Conservation (phyloP, 2,329 filamentous ascomycete genomes). For the Stromatinia cepivora region DNA sequence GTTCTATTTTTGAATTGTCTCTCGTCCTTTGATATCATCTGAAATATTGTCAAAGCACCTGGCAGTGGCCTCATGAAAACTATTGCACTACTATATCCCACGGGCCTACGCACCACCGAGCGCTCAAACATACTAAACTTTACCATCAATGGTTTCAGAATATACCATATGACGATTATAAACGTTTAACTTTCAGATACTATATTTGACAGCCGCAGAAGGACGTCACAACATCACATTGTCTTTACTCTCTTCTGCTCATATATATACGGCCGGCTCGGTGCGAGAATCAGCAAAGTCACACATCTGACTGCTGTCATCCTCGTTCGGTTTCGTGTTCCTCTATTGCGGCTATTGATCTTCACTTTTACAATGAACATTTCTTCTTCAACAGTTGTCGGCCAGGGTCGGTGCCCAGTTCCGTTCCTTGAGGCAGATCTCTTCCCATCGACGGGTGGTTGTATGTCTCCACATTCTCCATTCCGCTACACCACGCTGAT, state of each 20-base stretch:
- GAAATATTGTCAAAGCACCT: slow-evolving; percentile 21
- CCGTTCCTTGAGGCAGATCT: slow-evolving; percentile 67
- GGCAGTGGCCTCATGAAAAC: slow-evolving; percentile 31
- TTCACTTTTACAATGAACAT: slow-evolving; percentile 20
- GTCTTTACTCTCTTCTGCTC: slow-evolving; percentile 4
- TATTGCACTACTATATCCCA: slow-evolving; percentile 17
- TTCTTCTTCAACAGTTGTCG: slow-evolving; percentile 25
- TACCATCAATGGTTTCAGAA: slow-evolving; percentile 8
- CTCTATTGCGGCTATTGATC: slow-evolving; percentile 4
- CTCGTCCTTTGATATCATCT: slow-evolving; percentile 22
- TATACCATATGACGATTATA: slow-evolving; percentile 7
- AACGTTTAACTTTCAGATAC: slow-evolving; percentile 3
- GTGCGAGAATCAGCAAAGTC: not conserved
- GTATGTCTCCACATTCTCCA: slow-evolving; percentile 49
- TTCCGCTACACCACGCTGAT: not conserved
- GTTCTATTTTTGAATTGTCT: slow-evolving; percentile 11
- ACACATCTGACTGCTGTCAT: slow-evolving; percentile 16
- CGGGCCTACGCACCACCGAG: slow-evolving; percentile 28
- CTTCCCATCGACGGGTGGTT: slow-evolving; percentile 63
- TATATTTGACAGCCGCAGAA: slow-evolving; percentile 4
- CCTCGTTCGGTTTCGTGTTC: slow-evolving; percentile 7
- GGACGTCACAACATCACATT: slow-evolving; percentile 7
- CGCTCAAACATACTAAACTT: slow-evolving; percentile 24
- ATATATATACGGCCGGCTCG: not conserved
- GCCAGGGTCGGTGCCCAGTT: slow-evolving; percentile 52